Evolutionary conservation across 1,284 basidiomycete species (phyloP).

Genomic region (Apiotrichum akiyoshidainum): DNA sequence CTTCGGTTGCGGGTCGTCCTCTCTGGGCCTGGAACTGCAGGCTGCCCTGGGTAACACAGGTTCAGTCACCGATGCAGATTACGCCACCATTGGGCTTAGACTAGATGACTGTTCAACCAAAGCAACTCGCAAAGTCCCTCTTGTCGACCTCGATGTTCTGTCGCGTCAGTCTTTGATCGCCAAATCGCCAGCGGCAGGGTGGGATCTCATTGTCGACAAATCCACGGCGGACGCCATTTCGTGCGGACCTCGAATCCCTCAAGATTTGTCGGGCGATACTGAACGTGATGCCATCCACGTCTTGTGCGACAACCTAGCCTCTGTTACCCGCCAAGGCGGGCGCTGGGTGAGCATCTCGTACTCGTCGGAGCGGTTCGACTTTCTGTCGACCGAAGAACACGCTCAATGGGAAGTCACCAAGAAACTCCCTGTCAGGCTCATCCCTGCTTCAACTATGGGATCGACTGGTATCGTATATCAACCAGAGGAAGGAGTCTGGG

Average conservation of each 20-base stretch:
- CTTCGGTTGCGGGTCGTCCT: slow-evolving; percentile 43
- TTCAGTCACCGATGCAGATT: slow-evolving; percentile 39
- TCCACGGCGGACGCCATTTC: slow-evolving; percentile 48
- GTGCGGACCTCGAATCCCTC: slow-evolving; percentile 24
- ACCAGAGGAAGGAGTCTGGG: slow-evolving; percentile 18
- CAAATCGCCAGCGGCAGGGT: slow-evolving; percentile 15
- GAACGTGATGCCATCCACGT: slow-evolving; percentile 25
- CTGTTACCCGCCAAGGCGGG: slow-evolving; percentile 19
- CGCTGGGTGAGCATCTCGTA: slow-evolving; percentile 42
- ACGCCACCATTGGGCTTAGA: slow-evolving; percentile 14
- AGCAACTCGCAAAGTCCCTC: background rate
- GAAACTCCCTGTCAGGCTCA: slow-evolving; percentile 1
- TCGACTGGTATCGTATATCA: slow-evolving; percentile 10
- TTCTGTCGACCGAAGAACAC: slow-evolving; percentile 3
- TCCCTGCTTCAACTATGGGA: background rate
- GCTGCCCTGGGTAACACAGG: slow-evolving; percentile 9
- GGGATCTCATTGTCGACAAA: slow-evolving; percentile 44
- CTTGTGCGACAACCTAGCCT: slow-evolving; percentile 28
- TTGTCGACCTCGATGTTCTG: slow-evolving; percentile 13
- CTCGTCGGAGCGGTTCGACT: slow-evolving; percentile 35
- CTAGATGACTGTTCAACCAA: background rate
- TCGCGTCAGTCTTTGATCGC: background rate
- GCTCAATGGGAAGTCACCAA: slow-evolving; percentile 5
- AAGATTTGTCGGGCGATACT: no score
- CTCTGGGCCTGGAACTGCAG: slow-evolving; percentile 24